phyloP scores from a whole-genome alignment of 768 basidiomycete genomes.

The Russula abietina region DNA sequence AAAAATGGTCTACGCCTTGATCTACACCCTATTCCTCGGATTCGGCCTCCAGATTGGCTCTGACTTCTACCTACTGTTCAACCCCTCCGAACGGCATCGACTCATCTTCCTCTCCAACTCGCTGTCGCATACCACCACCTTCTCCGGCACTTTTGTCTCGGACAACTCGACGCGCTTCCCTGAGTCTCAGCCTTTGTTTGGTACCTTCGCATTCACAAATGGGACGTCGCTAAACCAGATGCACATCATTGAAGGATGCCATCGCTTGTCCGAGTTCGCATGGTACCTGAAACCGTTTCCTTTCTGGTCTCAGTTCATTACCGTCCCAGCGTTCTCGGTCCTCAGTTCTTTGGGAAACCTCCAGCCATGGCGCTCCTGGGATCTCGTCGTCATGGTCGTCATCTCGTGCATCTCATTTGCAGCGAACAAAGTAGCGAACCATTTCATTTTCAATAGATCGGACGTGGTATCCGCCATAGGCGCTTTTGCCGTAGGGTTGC shows the following conservation, averaged over 20 bases:
- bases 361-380: constrained; percentile 63
- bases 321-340: constrained; percentile 67
- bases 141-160: constrained; percentile 60
- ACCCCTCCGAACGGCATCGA: constrained; percentile 47
- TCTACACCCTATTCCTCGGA: constrained; percentile 76
- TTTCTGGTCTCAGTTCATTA: constrained; percentile 61
- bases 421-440: constrained; percentile 73
- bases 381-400: constrained; percentile 74
- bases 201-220: constrained; percentile 63
- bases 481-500: constrained; percentile 67
- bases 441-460: constrained; percentile 74
- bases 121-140: constrained; percentile 42
- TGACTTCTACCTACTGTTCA: constrained; percentile 67
- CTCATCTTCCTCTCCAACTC: constrained; percentile 47
- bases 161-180: constrained; percentile 43
- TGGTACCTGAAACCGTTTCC: constrained; percentile 82
- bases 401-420: constrained; percentile 76
- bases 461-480: constrained; percentile 80
- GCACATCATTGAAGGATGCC: constrained; percentile 56
- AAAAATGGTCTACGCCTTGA: constrained; percentile 79
- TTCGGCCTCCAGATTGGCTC: constrained; percentile 80
- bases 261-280: constrained; percentile 52
- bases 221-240: constrained; percentile 39
- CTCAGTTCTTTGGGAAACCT: constrained; percentile 67
- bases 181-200: constrained; percentile 40